Evolutionary conservation across 768 basidiomycete species (phyloP).

Genomic region (Leccinum truebloodii): DNA sequence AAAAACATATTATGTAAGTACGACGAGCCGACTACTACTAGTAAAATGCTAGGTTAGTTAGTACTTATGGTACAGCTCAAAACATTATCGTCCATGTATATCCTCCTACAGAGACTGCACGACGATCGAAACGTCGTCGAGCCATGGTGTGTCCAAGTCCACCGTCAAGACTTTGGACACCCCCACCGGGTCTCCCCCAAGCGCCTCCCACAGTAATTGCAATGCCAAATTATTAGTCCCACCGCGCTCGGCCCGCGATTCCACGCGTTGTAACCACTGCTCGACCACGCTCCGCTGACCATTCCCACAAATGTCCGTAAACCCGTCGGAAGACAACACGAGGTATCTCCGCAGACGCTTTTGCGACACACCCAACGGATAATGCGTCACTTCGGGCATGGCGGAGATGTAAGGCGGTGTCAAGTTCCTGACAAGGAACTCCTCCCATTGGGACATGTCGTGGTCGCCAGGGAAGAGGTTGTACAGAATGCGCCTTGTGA

Average conservation of each 20-base stretch:
- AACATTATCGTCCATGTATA: neutral
- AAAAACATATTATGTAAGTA: neutral
- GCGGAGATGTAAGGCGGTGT: conserved; percentile 70
- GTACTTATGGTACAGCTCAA: neutral
- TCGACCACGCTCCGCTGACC: conserved; percentile 48
- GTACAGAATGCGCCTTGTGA: conserved; percentile 65
- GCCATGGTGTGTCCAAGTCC: conserved; percentile 65
- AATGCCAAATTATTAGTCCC: conserved; percentile 52
- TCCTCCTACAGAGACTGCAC: conserved; percentile 53
- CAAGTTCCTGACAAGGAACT: conserved; percentile 59
- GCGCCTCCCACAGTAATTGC: conserved; percentile 52
- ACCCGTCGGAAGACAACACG: conserved; percentile 66
- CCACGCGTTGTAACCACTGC: conserved; percentile 53
- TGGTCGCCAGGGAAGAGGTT: conserved; percentile 64
- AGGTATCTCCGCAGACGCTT: conserved; percentile 48
- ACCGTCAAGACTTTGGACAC: conserved; percentile 63
- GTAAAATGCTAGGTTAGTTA: conserved; percentile 9
- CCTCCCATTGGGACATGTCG: conserved; percentile 64
- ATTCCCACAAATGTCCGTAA: conserved; percentile 58
- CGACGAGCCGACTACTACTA: neutral
- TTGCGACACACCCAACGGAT: conserved; percentile 39
- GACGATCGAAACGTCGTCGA: conserved; percentile 68
- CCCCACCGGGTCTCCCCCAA: conserved; percentile 55
- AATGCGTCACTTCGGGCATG: conserved; percentile 63
- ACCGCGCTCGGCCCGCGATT: conserved; percentile 21